These are phyloP conservation scores for Hanseniaspora guilliermondii DNA, from an alignment of 805 yeast species.

Conservation along the genomic window DNA sequence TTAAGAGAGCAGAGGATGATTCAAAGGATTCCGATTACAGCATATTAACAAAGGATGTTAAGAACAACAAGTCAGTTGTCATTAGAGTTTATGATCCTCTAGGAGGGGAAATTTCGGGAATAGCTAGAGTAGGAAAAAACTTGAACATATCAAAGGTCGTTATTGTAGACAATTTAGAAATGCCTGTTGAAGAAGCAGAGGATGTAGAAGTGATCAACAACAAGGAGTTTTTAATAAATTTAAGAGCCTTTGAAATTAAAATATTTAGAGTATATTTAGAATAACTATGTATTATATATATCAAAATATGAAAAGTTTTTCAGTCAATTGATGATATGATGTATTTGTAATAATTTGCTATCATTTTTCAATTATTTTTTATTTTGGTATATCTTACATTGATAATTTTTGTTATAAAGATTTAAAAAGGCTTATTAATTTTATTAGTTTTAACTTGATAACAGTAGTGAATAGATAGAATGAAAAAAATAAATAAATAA, in stretches of 20 bases:
- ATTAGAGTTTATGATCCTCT: slow-evolving; percentile 74
- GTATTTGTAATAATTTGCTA: no score
- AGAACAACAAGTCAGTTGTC: slow-evolving; percentile 39
- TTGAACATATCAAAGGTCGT: slow-evolving; percentile 37
- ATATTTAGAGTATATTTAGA: slow-evolving; percentile 20
- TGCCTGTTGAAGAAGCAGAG: slow-evolving; percentile 11
- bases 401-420: neutral
- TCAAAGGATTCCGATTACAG: slow-evolving; percentile 31
- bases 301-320: no score
- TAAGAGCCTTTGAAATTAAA: slow-evolving; percentile 20
- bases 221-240: slow-evolving; percentile 19
- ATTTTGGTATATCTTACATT: no score
- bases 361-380: no score
- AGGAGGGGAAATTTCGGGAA: slow-evolving; percentile 62
- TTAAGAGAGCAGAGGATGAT: slow-evolving; percentile 86
- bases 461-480: neutral
- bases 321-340: no score
- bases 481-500: neutral
- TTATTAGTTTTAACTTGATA: no score
- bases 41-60: slow-evolving; percentile 30
- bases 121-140: slow-evolving; percentile 30
- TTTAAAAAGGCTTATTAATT: no score
- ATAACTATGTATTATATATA: neutral
- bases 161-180: slow-evolving; percentile 49
- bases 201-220: slow-evolving; percentile 27